Conservation (phyloP, 169 alveolate genomes). For the Toxoplasma gondii region DNA sequence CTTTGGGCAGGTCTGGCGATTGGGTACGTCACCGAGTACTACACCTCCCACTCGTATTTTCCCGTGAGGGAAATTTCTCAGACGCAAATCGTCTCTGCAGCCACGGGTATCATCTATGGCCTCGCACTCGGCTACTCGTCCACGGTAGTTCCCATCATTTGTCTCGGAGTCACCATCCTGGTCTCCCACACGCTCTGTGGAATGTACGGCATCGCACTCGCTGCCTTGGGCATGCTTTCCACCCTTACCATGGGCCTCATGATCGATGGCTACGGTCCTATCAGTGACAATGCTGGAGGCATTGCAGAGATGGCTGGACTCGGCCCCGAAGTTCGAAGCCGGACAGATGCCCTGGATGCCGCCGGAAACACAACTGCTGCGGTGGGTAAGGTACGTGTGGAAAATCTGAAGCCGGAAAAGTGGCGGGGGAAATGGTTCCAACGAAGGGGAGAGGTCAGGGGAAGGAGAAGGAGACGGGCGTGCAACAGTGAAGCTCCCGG, state of each 20-base stretch:
- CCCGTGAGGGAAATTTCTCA: slow-evolving; percentile 88
- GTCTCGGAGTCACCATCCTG: slow-evolving; percentile 82
- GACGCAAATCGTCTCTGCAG: slow-evolving; percentile 86
- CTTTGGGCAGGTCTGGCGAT: slow-evolving; percentile 84
- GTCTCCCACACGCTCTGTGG: slow-evolving; percentile 84
- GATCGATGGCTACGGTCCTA: slow-evolving; percentile 93
- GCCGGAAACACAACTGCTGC: slow-evolving; percentile 95
- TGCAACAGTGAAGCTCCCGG: too few relatives aligned
- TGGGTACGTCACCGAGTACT: slow-evolving; percentile 86
- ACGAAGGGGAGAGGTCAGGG: not conserved
- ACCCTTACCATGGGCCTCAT: slow-evolving; percentile 87
- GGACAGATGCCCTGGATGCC: slow-evolving; percentile 91
- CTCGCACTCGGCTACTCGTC: slow-evolving; percentile 89
- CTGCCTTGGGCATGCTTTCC: slow-evolving; percentile 92
- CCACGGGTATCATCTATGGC: slow-evolving; percentile 88
- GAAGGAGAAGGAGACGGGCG: not conserved
- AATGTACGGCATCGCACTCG: slow-evolving; percentile 87
- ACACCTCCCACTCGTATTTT: slow-evolving; percentile 85
- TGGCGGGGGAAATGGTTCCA: not conserved
- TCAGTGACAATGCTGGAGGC: slow-evolving; percentile 95
- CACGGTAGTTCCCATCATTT: slow-evolving; percentile 84
- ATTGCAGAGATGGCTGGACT: slow-evolving; percentile 92
- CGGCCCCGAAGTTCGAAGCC: slow-evolving; percentile 85
- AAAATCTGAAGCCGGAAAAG: too few relatives aligned
- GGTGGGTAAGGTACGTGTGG: slow-evolving; percentile 78